These are phyloP conservation scores for Straminergon stramineum DNA, from an alignment of 225 moss, liverwort and hornwort species.

Conservation along the genomic window DNA sequence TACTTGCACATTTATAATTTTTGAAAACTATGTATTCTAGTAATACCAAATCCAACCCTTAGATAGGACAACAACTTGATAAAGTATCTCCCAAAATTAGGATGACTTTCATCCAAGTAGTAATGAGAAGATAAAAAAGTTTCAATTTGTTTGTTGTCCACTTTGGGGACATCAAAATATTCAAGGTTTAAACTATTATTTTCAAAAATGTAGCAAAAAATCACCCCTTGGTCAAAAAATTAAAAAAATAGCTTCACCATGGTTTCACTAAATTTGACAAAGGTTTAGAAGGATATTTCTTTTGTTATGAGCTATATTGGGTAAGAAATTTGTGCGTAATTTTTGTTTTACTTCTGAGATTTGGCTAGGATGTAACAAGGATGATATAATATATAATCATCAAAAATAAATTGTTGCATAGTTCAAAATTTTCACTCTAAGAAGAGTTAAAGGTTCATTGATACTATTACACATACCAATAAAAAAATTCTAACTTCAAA, in stretches of 20 bases:
- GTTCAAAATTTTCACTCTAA: not conserved
- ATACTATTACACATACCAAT: not conserved
- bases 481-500: not conserved
- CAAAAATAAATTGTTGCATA: not conserved
- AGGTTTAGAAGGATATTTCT: not conserved
- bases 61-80: too few relatives aligned
- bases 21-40: too few relatives aligned
- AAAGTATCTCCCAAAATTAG: too few relatives aligned
- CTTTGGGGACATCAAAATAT: too few relatives aligned
- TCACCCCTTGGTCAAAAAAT: not conserved
- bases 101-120: too few relatives aligned
- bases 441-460: not conserved
- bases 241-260: too few relatives aligned
- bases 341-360: not conserved
- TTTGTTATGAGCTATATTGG: not conserved
- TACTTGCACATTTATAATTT: too few relatives aligned
- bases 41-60: too few relatives aligned
- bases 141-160: too few relatives aligned
- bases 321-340: rapidly evolving
- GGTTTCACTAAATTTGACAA: not conserved
- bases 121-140: too few relatives aligned
- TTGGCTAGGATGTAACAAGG: not conserved
- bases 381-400: not conserved
- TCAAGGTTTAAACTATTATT: not conserved
- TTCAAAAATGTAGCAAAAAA: not conserved